Conservation (phyloP, 202 grass and related monocot genomes). For the Carex sylvatica region DNA sequence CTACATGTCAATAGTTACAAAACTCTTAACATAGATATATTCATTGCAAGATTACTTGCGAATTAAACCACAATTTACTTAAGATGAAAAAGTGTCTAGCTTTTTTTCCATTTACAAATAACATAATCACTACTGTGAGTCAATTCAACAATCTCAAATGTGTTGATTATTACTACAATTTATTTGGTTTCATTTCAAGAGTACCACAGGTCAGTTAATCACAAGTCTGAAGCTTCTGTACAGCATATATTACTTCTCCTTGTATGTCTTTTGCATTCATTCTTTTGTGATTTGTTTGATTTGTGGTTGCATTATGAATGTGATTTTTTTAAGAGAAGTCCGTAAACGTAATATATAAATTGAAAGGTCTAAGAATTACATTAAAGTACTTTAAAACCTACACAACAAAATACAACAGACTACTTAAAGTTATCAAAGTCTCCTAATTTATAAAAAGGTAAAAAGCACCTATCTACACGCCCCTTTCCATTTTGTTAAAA, state of each 20-base stretch:
- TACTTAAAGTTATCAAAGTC: too few species aligned
- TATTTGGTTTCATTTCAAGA: background rate
- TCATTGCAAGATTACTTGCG: background rate
- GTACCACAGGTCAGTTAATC: background rate
- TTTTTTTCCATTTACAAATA: background rate
- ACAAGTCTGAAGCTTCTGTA: background rate
- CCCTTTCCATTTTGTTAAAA: too few species aligned
- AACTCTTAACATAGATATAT: background rate
- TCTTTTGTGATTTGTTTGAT: background rate
- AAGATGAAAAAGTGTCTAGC: background rate
- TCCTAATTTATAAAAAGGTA: too few species aligned
- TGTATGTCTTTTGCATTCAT: background rate
- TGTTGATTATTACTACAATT: background rate
- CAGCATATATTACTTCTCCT: background rate
- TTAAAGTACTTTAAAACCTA: too few species aligned
- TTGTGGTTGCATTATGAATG: background rate
- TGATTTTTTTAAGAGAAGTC: too few species aligned
- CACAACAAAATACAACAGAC: too few species aligned
- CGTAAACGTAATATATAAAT: too few species aligned
- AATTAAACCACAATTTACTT: conserved; percentile 4
- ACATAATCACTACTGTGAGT: background rate
- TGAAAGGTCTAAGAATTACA: too few species aligned
- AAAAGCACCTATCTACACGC: too few species aligned
- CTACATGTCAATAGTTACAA: conserved; percentile 24
- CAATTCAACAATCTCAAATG: background rate